Percentiles rank a stretch among this genome's conserved stretches.
Evolutionary conservation across 495 filamentous ascomycete species (phyloP).

Genomic region (Bryoglossum gracile): DNA sequence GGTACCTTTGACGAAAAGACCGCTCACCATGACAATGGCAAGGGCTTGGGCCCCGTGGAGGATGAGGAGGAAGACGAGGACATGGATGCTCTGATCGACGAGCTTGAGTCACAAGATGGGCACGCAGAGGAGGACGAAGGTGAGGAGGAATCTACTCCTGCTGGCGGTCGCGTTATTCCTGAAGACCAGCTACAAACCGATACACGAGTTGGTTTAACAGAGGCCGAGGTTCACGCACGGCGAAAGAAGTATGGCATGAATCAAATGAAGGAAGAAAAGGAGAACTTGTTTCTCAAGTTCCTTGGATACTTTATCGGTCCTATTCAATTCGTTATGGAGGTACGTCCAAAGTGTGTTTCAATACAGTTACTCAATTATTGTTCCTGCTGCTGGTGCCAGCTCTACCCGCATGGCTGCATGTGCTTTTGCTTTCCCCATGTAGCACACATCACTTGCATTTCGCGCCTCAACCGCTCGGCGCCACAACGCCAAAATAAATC

Average conservation of each 20-base stretch:
- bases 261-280: constrained; percentile 83
- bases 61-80: constrained; percentile 65
- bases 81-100: constrained; percentile 75
- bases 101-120: constrained; percentile 72
- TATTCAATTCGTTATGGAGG: constrained; percentile 94
- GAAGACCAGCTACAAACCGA: constrained; percentile 68
- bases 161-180: constrained; percentile 44
- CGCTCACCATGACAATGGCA: neutral
- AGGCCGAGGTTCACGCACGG: constrained; percentile 57
- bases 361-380: too few species aligned
- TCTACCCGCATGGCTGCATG: neutral
- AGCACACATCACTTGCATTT: neutral
- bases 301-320: constrained; percentile 79
- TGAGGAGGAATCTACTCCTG: constrained; percentile 37
- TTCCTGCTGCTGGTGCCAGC: neutral
- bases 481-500: constrained; percentile 1
- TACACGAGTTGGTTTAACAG: constrained; percentile 60
- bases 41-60: too few species aligned
- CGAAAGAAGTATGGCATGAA: constrained; percentile 80
- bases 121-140: constrained; percentile 51
- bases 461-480: constrained; percentile 9
- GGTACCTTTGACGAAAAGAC: constrained; percentile 50
- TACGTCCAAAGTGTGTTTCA: constrained; percentile 30
- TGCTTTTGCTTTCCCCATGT: neutral
- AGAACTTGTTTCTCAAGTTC: constrained; percentile 78